These are phyloP conservation scores for Cicer bijugum DNA, from an alignment of 306 rosid species.

Conservation along the genomic window DNA sequence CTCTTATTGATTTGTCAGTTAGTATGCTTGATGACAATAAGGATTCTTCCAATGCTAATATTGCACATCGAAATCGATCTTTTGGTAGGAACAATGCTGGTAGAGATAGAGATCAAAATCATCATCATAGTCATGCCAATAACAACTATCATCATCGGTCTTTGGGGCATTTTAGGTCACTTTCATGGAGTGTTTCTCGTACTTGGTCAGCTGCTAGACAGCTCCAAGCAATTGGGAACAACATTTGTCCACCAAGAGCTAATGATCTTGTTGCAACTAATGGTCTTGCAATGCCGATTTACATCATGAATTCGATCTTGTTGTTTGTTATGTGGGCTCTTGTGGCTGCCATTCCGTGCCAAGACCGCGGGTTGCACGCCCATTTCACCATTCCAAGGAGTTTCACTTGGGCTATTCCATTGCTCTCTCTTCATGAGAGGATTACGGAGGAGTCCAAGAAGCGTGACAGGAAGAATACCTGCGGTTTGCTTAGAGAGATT, in stretches of 20 bases:
- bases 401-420: conserved; percentile 67
- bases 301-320: conserved; percentile 64
- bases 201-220: conserved; percentile 92
- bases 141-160: conserved; percentile 51
- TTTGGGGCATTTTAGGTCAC: conserved; percentile 70
- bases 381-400: conserved; percentile 73
- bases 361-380: conserved; percentile 84
- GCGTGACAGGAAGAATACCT: conserved; percentile 75
- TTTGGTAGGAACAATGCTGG: conserved; percentile 62
- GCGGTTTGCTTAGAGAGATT: conserved; percentile 84
- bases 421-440: conserved; percentile 69
- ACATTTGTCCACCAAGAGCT: conserved; percentile 64
- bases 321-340: conserved; percentile 87
- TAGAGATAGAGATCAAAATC: conserved; percentile 45
- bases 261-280: conserved; percentile 64
- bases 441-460: conserved; percentile 83
- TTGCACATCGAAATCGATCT: conserved; percentile 76
- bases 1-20: conserved; percentile 73
- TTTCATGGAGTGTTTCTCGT: conserved; percentile 93
- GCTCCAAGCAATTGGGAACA: conserved; percentile 83
- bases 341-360: conserved; percentile 98
- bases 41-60: conserved; percentile 58
- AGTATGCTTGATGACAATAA: conserved; percentile 87
- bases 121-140: neutral
- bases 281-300: conserved; percentile 70